Evolutionary conservation across 371 early-diverging fungal species (phyloP).

Genomic region (Rhizopus delemar): DNA sequence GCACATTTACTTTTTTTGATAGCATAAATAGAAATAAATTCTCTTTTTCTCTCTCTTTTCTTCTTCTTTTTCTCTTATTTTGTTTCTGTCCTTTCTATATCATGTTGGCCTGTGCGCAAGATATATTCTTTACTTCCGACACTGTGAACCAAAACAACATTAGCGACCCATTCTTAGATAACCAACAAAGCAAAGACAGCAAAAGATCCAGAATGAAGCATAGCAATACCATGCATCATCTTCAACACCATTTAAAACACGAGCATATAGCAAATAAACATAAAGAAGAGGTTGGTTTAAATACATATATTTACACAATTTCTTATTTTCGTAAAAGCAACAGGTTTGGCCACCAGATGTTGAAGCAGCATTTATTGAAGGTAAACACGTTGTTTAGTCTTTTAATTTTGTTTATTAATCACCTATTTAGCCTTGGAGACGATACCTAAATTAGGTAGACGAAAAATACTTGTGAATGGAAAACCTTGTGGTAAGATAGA

Average conservation of each 20-base stretch:
- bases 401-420: background rate
- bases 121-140: slow-evolving; percentile 28
- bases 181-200: background rate
- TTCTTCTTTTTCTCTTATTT: background rate
- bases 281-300: slow-evolving; percentile 37
- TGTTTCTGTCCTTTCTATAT: too few relatives aligned
- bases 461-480: slow-evolving; percentile 62
- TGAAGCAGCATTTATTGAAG: slow-evolving; percentile 70
- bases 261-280: slow-evolving; percentile 22
- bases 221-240: slow-evolving; percentile 6
- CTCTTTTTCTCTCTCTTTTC: slow-evolving; percentile 4
- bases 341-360: slow-evolving; percentile 76
- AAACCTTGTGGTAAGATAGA: slow-evolving; percentile 59
- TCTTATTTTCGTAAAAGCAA: slow-evolving; percentile 14
- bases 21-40: slow-evolving; percentile 10
- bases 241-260: slow-evolving; percentile 5
- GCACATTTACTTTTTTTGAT: slow-evolving; percentile 5
- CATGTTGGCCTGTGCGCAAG: slow-evolving; percentile 37
- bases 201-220: slow-evolving; percentile 16
- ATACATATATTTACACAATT: background rate
- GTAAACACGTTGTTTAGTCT: slow-evolving; percentile 27
- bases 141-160: slow-evolving; percentile 1
- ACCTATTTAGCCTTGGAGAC: slow-evolving; percentile 50
- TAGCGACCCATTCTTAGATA: too few relatives aligned
- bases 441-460: slow-evolving; percentile 59